phyloP scores from a whole-genome alignment of 192 early-diverging fungal genomes.

The Powellomyces hirtus region DNA sequence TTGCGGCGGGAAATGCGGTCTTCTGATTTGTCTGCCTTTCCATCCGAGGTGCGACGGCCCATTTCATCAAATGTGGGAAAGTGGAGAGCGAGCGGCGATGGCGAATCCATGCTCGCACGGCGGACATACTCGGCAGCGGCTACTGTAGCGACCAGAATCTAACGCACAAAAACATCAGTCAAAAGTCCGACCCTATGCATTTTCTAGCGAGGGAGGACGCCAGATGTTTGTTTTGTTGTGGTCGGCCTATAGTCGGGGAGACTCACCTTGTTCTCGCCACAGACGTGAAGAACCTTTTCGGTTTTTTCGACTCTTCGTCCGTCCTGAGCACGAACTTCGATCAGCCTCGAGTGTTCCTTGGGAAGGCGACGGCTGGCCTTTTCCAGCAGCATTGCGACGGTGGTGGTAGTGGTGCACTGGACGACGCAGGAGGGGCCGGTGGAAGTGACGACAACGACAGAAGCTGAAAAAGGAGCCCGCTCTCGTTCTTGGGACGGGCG shows the following conservation, averaged over 20 bases:
- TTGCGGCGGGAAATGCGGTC: neutral
- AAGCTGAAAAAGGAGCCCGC: neutral
- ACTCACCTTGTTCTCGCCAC: slow-evolving; percentile 36
- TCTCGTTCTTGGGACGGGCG: neutral
- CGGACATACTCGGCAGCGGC: neutral
- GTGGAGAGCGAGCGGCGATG: neutral
- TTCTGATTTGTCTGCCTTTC: neutral
- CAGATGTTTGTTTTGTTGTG: neutral
- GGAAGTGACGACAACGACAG: slow-evolving; percentile 20
- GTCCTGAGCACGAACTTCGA: slow-evolving; percentile 33
- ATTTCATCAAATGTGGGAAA: neutral
- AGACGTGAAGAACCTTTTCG: slow-evolving; percentile 34
- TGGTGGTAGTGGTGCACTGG: neutral
- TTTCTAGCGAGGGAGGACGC: neutral
- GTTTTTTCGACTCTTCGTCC: slow-evolving; percentile 25
- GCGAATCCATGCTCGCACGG: slow-evolving; percentile 1
- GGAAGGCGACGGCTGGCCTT: neutral
- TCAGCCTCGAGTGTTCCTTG: slow-evolving; percentile 13
- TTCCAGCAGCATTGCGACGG: neutral
- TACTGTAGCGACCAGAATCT: slow-evolving; percentile 19
- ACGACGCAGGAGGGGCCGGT: slow-evolving; percentile 15
- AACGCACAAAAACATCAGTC: neutral
- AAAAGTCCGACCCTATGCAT: neutral
- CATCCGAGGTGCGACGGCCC: neutral
- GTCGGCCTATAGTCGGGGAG: neutral